Conservation (phyloP, 495 filamentous ascomycete genomes). For the Penicillium subrubescens region DNA sequence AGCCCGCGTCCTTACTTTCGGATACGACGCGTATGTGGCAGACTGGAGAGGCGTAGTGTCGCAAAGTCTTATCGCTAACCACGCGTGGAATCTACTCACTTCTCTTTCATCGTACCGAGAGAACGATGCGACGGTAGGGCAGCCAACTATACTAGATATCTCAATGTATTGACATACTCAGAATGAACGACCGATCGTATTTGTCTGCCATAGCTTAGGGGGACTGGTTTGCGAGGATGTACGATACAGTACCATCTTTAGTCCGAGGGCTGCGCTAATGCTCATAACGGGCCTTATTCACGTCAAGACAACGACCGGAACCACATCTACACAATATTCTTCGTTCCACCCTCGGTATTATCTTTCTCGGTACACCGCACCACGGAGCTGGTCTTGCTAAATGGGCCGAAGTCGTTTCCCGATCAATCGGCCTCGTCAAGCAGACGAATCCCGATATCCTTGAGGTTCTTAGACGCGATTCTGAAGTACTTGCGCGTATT, state of each 20-base stretch:
- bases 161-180: background rate
- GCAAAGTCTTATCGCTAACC: background rate
- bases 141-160: background rate
- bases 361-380: background rate
- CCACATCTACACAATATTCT: background rate
- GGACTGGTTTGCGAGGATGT: background rate
- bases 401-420: background rate
- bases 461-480: background rate
- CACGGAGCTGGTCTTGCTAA: background rate
- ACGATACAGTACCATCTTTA: background rate
- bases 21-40: slow-evolving; percentile 32
- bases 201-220: background rate
- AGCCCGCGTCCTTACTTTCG: slow-evolving; percentile 32
- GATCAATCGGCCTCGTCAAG: background rate
- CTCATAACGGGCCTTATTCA: background rate
- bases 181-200: background rate
- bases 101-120: background rate
- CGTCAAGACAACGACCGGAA: background rate
- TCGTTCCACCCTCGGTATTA: background rate
- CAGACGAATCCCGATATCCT: background rate
- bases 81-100: background rate
- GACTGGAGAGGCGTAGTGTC: background rate
- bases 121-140: background rate
- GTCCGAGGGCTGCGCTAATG: background rate
- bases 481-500: background rate